Evolutionary conservation across 352 stramenopile genomes (phyloP).

Genomic region (Globisporangium parvum): DNA sequence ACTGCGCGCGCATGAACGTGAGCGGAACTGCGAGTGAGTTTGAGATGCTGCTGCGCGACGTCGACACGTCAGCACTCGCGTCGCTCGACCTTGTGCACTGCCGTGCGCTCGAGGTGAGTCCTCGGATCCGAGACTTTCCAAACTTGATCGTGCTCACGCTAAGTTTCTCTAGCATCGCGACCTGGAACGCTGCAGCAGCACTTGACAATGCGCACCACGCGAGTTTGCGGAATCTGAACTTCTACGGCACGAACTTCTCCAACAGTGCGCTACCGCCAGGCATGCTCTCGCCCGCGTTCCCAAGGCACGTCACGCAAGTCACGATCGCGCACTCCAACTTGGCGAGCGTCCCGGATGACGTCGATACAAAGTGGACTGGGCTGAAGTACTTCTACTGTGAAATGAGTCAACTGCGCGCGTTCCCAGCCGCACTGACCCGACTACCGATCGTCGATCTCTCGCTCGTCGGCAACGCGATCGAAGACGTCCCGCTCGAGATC

Average conservation of each 20-base stretch:
- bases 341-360: slow-evolving; percentile 20
- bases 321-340: slow-evolving; percentile 32
- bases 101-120: slow-evolving; percentile 21
- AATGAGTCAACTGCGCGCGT: background rate
- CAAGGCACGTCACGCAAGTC: slow-evolving; percentile 12
- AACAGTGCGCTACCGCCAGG: slow-evolving; percentile 21
- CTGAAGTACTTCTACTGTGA: slow-evolving; percentile 11
- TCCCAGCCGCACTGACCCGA: slow-evolving; percentile 2
- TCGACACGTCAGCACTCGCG: slow-evolving; percentile 19
- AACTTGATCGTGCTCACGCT: slow-evolving; percentile 29
- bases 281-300: slow-evolving; percentile 24
- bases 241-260: slow-evolving; percentile 27
- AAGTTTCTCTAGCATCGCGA: slow-evolving; percentile 31
- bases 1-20: slow-evolving; percentile 12
- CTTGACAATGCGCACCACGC: slow-evolving; percentile 19
- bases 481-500: slow-evolving; percentile 4
- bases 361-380: slow-evolving; percentile 26
- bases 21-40: slow-evolving; percentile 14
- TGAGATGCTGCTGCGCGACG: slow-evolving; percentile 6
- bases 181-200: slow-evolving; percentile 19
- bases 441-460: slow-evolving; percentile 5
- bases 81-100: slow-evolving; percentile 37
- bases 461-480: slow-evolving; percentile 19
- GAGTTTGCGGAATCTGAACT: slow-evolving; percentile 17
- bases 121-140: slow-evolving; percentile 19